Base-by-base conservation (phyloP, 345 rosid genomes). In the Citrus inodora region DNA sequence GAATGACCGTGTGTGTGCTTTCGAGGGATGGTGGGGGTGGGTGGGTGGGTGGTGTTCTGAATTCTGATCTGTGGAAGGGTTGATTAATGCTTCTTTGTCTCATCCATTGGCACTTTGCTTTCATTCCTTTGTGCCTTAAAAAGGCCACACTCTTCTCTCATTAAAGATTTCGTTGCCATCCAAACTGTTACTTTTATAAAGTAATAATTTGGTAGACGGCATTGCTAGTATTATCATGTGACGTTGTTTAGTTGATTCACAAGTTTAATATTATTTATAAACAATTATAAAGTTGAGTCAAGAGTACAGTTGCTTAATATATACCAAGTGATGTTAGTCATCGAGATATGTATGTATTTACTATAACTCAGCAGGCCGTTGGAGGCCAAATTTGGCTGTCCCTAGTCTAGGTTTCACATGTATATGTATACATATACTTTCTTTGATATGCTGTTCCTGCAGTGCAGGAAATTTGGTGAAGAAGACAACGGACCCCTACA, bases 71-170 rank as follows among this genome's bases (percentile, higher is more conserved):
- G 62, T 33, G 37, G 37, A 33, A 4, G 7, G 70, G 75, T 65
- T 56, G 70, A 78, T 62, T 72, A 79, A 80, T 79, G 83, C 81
- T 76, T 76, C 7, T 79, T 85, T 79, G 86, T 85, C 84, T 83
- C 79, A 70, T 73, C 78, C 76, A 40, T n/a, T 74, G 85, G 83
- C 86, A 66, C 56, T 58, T 75, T 77, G 17, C 24, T 48, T 5
- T 56, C 27, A 9, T 28, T 24, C 71, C 78, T 38, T 64, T 30
- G 35, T 42, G 76, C 72, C 59, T 60, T 37, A 2, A 17, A 59
- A 28, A 7, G 73, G 19, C 69, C 65, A 66, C 32, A 33, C 63
- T 55, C 4, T 30, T 51, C 10, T 61, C 51, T 46, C 16, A 0
- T 46, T 11, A 11, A 42, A 46, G 51, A 46, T 13, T 11, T 46